Percentiles rank a stretch among this genome's conserved stretches.
Evolutionary conservation across 306 rosid genomes (phyloP).

Genomic region (Gleditsia sinensis): DNA sequence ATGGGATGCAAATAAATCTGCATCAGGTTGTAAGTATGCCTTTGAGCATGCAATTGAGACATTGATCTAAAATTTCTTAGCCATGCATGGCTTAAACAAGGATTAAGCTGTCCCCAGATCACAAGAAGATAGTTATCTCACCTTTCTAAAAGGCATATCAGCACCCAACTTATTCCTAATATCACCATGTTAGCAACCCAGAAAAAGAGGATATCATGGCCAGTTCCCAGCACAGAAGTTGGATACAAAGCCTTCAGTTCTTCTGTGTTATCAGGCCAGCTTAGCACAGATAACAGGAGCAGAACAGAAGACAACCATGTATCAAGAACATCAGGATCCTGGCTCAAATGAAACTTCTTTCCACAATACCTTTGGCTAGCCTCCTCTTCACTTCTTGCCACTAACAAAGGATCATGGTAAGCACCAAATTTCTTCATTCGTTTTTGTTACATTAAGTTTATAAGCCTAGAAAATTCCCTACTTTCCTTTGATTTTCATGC

Average conservation of each 20-base stretch:
- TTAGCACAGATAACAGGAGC: constrained; percentile 84
- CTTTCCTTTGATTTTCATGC: no score
- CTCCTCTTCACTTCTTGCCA: constrained; percentile 71
- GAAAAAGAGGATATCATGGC: constrained; percentile 92
- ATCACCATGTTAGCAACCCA: constrained; percentile 99
- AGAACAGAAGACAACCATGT: constrained; percentile 99
- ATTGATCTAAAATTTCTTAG: constrained; percentile 7
- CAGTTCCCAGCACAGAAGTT: constrained; percentile 95
- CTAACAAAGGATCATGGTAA: constrained; percentile 78
- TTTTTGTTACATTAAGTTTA: no score
- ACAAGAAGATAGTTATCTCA: constrained; percentile 40
- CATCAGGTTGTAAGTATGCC: constrained; percentile 31
- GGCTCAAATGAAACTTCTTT: constrained; percentile 63
- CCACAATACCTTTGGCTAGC: constrained; percentile 59
- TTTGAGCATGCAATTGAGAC: constrained; percentile 23
- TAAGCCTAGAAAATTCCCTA: no score
- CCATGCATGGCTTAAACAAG: constrained; percentile 3
- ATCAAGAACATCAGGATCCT: constrained; percentile 96
- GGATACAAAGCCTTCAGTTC: constrained; percentile 92
- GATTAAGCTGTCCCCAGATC: neutral
- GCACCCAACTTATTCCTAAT: constrained; percentile 90
- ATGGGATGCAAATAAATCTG: constrained; percentile 98
- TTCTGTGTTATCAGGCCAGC: constrained; percentile 91
- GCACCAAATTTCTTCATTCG: constrained; percentile 76
- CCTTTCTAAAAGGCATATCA: constrained; percentile 77